These are phyloP conservation scores for Botrytis tulipae DNA, from an alignment of 2,329 filamentous ascomycete species.

Conservation along the genomic window DNA sequence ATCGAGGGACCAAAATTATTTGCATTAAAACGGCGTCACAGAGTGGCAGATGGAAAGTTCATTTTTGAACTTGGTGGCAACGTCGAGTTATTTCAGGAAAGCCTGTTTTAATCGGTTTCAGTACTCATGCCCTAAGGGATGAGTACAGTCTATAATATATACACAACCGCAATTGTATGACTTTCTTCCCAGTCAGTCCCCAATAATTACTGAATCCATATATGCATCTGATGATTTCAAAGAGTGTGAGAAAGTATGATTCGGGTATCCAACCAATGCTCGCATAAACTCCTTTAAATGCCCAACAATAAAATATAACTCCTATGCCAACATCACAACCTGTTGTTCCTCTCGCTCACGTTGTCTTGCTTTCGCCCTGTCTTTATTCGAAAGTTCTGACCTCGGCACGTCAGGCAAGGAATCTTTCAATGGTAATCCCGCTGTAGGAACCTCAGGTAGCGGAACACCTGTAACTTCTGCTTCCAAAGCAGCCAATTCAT, in stretches of 20 bases:
- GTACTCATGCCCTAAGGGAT: neutral
- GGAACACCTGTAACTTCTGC: slow-evolving; percentile 51
- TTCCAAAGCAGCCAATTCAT: slow-evolving; percentile 83
- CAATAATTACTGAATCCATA: neutral
- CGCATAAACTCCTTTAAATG: slow-evolving; percentile 36
- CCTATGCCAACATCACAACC: slow-evolving; percentile 37
- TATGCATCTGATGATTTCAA: slow-evolving; percentile 5
- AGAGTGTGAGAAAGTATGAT: slow-evolving; percentile 8
- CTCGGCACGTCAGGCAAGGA: slow-evolving; percentile 37
- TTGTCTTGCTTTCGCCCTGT: slow-evolving; percentile 34
- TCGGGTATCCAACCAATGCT: slow-evolving; percentile 30
- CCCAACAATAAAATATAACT: slow-evolving; percentile 17
- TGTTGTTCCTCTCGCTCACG: slow-evolving; percentile 31
- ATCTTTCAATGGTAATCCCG: slow-evolving; percentile 23
- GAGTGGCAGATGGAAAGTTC: neutral
- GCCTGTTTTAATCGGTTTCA: neutral
- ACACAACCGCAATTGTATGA: neutral
- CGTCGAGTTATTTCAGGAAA: neutral
- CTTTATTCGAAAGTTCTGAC: slow-evolving; percentile 26
- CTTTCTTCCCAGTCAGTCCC: neutral
- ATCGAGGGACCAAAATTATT: neutral
- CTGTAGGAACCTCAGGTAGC: slow-evolving; percentile 37
- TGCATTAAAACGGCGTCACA: slow-evolving; percentile 17
- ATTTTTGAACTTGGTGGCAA: neutral
- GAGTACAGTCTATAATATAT: neutral